Conservation (phyloP, 108 stramenopile species). For the Licmophora abbreviata region DNA sequence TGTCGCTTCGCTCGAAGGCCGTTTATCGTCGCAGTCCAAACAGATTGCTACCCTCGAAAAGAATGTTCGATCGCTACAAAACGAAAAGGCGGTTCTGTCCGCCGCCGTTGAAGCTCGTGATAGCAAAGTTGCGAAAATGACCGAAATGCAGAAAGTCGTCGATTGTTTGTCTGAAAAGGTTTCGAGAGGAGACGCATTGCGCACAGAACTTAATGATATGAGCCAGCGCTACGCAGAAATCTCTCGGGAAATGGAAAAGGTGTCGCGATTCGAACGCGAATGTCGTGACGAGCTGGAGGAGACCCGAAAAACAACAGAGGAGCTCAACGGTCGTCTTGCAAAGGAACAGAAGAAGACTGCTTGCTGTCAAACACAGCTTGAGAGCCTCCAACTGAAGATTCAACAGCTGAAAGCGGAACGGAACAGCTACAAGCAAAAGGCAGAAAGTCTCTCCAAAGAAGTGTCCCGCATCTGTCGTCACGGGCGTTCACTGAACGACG, state of each 20-base stretch:
- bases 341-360: slow-evolving; percentile 13
- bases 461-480: slow-evolving; percentile 36
- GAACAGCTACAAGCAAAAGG: slow-evolving; percentile 60
- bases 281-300: slow-evolving; percentile 32
- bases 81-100: slow-evolving; percentile 69
- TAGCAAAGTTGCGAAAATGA: slow-evolving; percentile 47
- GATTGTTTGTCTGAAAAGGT: slow-evolving; percentile 18
- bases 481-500: slow-evolving; percentile 31
- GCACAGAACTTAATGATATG: slow-evolving; percentile 16
- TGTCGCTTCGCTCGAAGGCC: slow-evolving; percentile 6
- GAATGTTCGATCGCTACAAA: slow-evolving; percentile 40
- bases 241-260: slow-evolving; percentile 15
- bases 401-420: slow-evolving; percentile 68
- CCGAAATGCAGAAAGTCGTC: slow-evolving; percentile 24
- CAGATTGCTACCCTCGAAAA: slow-evolving; percentile 34
- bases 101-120: slow-evolving; percentile 75
- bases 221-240: slow-evolving; percentile 10
- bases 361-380: slow-evolving; percentile 18
- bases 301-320: slow-evolving; percentile 20
- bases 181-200: slow-evolving; percentile 17
- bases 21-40: slow-evolving; percentile 5
- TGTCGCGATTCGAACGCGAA: slow-evolving; percentile 23
- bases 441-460: slow-evolving; percentile 68
- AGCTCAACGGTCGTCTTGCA: slow-evolving; percentile 17
- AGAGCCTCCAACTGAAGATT: slow-evolving; percentile 26